Base-by-base conservation (phyloP, 2,329 filamentous ascomycete genomes). In the Pseudocercospora pini-densiflorae region DNA sequence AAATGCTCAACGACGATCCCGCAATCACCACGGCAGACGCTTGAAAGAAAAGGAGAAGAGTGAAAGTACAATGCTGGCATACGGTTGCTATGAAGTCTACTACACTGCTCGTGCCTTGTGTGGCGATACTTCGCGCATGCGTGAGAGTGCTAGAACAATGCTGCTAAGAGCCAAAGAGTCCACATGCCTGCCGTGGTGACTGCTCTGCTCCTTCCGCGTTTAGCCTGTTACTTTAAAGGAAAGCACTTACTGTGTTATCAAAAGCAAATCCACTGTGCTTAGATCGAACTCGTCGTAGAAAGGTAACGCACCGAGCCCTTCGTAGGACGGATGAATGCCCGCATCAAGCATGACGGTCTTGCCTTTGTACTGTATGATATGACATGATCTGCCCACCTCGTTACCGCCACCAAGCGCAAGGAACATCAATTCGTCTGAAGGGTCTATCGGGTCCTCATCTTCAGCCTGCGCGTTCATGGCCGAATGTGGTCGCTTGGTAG, bases 331-430 rank as follows among this genome's bases (percentile, higher is more conserved):
- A 79, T 99, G 95, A 82, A 97, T 94, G 59, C 95, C 95, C 59
- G 95, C 95, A 82, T 99, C 95, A 73, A 99, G 92, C 95, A 99
- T 99, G 72, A 99, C 93, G 5, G 94, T 98, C 81, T 99, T 99
- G 68, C 95, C 95, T 82, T 98, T 99, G 87, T 99, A 99, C 77
- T 98, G 93, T 67, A 99, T 89, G 74, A 99, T 97, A 78, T 99
- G 95, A 80, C 95, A 98, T 71, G 95, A 98, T 71, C 95, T 87
- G 62, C 95, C 95, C 68, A 99, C 95, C 81, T 99, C 95, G 79
- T 97, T 98, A 72, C 95, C 95, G 68, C 95, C 95, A 68, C 95
- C 95, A 43, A 99, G 84, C 75, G 93, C 96, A 62, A 97, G 87
- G 76, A 99, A 99, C 82, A 93, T 92, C 65, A 99, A 87, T 83